phyloP scores from a whole-genome alignment of 164 flowering plant genomes.

The Warburgia ugandensis region DNA sequence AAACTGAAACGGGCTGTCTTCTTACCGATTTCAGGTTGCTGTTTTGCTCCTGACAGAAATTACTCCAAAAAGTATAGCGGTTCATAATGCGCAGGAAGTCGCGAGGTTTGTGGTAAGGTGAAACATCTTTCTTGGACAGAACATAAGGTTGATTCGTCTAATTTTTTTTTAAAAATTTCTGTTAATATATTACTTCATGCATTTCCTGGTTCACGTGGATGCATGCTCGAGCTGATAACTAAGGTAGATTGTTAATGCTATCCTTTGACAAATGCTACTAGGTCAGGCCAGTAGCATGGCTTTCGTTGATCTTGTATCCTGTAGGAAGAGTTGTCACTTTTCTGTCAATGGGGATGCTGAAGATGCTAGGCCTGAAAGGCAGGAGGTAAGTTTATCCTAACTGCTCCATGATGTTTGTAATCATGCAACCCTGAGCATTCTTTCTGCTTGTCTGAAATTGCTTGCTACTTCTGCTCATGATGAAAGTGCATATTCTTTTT shows the following conservation, averaged over 20 bases:
- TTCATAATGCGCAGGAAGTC: conserved; percentile 92
- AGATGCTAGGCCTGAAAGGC: conserved; percentile 89
- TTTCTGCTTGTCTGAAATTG: not conserved
- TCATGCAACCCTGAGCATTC: not conserved
- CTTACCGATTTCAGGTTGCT: conserved; percentile 56
- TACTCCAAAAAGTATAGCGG: conserved; percentile 98
- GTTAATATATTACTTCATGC: too few relatives aligned
- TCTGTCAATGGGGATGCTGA: conserved; percentile 91
- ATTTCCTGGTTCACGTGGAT: too few relatives aligned
- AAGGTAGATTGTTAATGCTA: too few relatives aligned
- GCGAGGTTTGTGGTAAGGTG: conserved; percentile 93
- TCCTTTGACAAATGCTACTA: conserved; percentile 32
- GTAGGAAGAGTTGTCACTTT: conserved; percentile 94
- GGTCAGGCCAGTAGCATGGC: conserved; percentile 99
- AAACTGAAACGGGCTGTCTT: not conserved
- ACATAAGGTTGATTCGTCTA: not conserved
- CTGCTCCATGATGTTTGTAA: not conserved
- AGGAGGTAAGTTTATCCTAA: conserved; percentile 50
- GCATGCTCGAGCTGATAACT: too few relatives aligned
- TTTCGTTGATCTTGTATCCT: conserved; percentile 86
- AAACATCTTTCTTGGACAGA: not conserved
- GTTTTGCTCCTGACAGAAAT: conserved; percentile 95
- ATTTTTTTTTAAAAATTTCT: too few relatives aligned
- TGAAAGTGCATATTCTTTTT: too few relatives aligned
- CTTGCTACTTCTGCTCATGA: too few relatives aligned